Evolutionary conservation across 106 monocot species (phyloP), one percentile per base, ranked within the genome.

Genomic region (Dendrobium officinale): DNA sequence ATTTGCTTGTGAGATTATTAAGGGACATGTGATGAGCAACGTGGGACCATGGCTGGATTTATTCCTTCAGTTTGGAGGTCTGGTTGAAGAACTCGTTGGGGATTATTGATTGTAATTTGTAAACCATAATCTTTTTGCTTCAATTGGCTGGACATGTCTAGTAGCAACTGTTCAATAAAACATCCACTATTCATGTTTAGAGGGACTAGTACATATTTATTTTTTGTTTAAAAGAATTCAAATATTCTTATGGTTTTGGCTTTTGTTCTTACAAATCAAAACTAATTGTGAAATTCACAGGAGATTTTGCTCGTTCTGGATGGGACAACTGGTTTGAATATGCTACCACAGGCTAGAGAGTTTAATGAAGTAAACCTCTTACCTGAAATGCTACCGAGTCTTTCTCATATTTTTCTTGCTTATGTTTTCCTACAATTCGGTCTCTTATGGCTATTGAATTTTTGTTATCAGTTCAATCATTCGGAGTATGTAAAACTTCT

Each of bases 291-390:
- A 15, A 75, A 76, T 86, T 48, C 49, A 29, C 86, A 96, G 96
- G 96, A 96, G 83, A 87, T 92, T 67, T 86, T 96, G 87, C 84
- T 94, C 27, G 96, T 96, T 70, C 86, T 96, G 31, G 96, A 96
- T 89, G 96, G 96, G 18, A 96, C 96, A 61, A 96, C 94, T 44
- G 94, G 93, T 59, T 82, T 96, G 80, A 96, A 96, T 84, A 90
- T 96, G 96, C 90, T 96, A 78, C 92, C 88, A 64, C 96, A 96
- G 73, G 96, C 96, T 33, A 94, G 94, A 88, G 96, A 96, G 78
- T 96, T 96, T 79, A 94, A 96, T 89, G 96, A 96, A 47, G 96
- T 96, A 91, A 85, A 3, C 44, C 49, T 79, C 77, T 78, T 72
- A 31, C 42, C 61, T 59, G 1, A 44, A 68, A 42, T n/a, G 42